Evolutionary conservation across 345 rosid species (phyloP).

Genomic region (Gossypium rotundifolium): DNA sequence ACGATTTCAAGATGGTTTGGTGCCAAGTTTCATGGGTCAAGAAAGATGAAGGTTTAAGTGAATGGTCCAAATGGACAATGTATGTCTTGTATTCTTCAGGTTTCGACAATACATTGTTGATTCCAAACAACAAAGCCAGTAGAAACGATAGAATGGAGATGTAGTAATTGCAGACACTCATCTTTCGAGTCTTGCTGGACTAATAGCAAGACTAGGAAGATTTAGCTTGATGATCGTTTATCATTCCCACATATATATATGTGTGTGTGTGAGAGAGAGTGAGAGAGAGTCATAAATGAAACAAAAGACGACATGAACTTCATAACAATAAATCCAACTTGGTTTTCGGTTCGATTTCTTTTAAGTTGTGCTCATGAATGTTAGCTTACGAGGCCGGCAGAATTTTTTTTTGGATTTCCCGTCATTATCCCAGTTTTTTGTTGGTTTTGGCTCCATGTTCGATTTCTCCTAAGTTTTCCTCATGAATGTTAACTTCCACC

Average conservation of each 20-base stretch:
- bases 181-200: neutral
- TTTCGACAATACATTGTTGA: neutral
- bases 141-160: neutral
- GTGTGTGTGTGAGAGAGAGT: too few species aligned
- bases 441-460: neutral
- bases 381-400: neutral
- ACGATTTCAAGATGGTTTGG: neutral
- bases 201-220: neutral
- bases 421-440: neutral
- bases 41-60: conserved; percentile 2
- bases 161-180: neutral
- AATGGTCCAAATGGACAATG: conserved; percentile 9
- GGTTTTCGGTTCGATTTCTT: neutral
- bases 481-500: neutral
- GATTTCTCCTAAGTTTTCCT: neutral
- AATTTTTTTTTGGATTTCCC: neutral
- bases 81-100: conserved; percentile 10
- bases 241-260: neutral
- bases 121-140: neutral
- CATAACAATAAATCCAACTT: neutral
- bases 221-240: neutral
- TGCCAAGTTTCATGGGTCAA: conserved; percentile 13
- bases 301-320: neutral
- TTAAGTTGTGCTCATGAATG: neutral
- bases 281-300: neutral